Percentiles rank a stretch among this genome's conserved stretches.
These are phyloP conservation scores for Tetracladium setigerum DNA, from an alignment of 495 filamentous ascomycete species.

Conservation along the genomic window DNA sequence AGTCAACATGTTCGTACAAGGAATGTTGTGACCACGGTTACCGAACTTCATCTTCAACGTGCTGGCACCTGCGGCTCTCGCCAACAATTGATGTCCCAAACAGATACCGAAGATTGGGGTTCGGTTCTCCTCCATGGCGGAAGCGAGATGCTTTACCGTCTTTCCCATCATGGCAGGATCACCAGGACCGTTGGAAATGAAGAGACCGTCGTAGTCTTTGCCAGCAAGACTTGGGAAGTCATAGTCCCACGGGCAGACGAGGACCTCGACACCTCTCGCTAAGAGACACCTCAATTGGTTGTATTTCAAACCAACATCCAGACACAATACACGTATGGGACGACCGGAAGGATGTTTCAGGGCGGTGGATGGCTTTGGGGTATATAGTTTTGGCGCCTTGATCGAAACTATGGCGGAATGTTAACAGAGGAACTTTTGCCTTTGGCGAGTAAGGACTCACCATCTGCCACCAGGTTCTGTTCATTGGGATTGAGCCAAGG, in stretches of 20 bases:
- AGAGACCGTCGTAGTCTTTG: conserved; percentile 87
- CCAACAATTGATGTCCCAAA: conserved; percentile 89
- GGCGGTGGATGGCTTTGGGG: conserved; percentile 54
- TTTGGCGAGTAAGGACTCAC: conserved; percentile 46
- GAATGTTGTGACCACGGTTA: conserved; percentile 97
- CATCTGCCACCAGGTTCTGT: conserved; percentile 87
- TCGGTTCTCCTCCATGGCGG: conserved; percentile 62
- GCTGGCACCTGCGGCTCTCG: conserved; percentile 78
- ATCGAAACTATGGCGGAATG: conserved; percentile 64
- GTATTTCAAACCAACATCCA: conserved; percentile 96
- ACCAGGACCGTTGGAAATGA: conserved; percentile 95
- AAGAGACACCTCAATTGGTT: conserved; percentile 94
- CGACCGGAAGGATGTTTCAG: conserved; percentile 83
- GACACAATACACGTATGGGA: conserved; percentile 73
- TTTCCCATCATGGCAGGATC: conserved; percentile 76
- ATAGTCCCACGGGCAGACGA: conserved; percentile 93
- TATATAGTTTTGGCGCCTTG: conserved; percentile 70
- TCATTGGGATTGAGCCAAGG: conserved; percentile 89
- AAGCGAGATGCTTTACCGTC: conserved; percentile 68
- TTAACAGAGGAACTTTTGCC: conserved; percentile 16
- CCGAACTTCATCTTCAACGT: conserved; percentile 98
- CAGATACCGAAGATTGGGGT: conserved; percentile 96
- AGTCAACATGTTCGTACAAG: conserved; percentile 87
- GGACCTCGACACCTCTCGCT: conserved; percentile 83
- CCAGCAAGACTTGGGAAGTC: conserved; percentile 69